phyloP scores from a whole-genome alignment of 2,329 filamentous ascomycete species.

The Sclerotinia subarctica region DNA sequence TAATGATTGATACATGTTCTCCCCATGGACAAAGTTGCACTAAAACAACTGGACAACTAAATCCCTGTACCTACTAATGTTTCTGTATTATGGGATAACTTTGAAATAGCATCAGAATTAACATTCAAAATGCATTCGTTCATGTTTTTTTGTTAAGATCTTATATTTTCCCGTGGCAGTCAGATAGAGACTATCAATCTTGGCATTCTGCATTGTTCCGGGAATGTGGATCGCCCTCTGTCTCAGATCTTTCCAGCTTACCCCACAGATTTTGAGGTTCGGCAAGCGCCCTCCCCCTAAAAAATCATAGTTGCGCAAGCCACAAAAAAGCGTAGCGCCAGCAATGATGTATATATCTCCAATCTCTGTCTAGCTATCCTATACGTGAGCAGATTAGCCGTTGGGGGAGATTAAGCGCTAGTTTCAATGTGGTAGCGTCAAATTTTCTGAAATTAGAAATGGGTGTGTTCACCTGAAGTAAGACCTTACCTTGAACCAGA shows the following conservation, averaged over 20 bases:
- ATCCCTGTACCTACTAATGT: neutral
- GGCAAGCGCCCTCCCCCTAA: neutral
- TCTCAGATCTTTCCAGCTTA: constrained; percentile 2
- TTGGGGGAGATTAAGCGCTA: no score
- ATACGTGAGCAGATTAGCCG: neutral
- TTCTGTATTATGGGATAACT: neutral
- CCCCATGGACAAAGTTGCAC: neutral
- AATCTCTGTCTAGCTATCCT: neutral
- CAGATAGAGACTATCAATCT: neutral
- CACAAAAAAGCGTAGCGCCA: neutral
- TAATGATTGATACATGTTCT: neutral
- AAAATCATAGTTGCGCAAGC: neutral
- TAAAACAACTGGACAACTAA: neutral
- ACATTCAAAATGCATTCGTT: neutral
- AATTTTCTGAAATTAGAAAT: neutral
- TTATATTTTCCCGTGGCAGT: no score
- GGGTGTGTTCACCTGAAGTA: neutral
- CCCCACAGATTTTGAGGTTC: neutral
- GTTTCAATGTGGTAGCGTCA: neutral
- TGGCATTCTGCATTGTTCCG: no score
- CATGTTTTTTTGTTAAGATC: neutral
- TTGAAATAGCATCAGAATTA: neutral
- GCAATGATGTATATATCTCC: neutral
- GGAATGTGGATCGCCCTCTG: neutral
- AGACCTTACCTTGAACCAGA: neutral